phyloP scores from a whole-genome alignment of 495 filamentous ascomycete species.

The Ramalina intermedia region DNA sequence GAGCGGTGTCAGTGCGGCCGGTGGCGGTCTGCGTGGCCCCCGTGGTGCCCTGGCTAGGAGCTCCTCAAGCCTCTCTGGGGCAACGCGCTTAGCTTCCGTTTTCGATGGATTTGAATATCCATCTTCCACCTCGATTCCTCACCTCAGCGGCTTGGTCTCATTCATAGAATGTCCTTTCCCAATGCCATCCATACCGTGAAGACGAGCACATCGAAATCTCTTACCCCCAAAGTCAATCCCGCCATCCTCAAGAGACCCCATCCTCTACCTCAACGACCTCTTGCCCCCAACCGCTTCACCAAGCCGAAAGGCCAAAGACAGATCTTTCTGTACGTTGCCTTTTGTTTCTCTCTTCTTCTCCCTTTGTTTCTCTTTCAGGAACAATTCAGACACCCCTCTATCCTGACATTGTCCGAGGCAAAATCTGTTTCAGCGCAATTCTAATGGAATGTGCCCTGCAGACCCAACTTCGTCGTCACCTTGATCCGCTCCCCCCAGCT shows the following conservation, averaged over 20 bases:
- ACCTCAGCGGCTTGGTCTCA: background rate
- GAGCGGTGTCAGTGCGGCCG: too few species aligned
- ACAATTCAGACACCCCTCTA: background rate
- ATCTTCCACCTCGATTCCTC: background rate
- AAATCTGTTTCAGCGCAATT: background rate
- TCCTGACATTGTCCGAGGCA: background rate
- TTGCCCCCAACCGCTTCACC: constrained; percentile 10
- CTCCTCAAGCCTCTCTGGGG: too few species aligned
- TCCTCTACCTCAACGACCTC: constrained; percentile 12
- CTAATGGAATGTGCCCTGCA: constrained; percentile 16
- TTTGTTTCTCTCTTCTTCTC: too few species aligned
- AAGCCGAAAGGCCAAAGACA: constrained; percentile 12
- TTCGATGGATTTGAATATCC: too few species aligned
- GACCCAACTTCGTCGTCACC: constrained; percentile 54
- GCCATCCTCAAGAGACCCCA: background rate
- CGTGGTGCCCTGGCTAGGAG: too few species aligned
- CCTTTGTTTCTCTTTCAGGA: too few species aligned
- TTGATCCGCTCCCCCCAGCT: constrained; percentile 47
- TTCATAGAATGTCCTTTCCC: background rate
- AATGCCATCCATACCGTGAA: constrained; percentile 2
- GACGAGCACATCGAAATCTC: background rate
- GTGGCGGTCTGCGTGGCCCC: too few species aligned
- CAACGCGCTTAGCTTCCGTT: too few species aligned
- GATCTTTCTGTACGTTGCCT: constrained; percentile 11
- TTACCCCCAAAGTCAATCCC: constrained; percentile 3